Conservation (phyloP, 768 basidiomycete genomes). For the Amanita subjunquillea region DNA sequence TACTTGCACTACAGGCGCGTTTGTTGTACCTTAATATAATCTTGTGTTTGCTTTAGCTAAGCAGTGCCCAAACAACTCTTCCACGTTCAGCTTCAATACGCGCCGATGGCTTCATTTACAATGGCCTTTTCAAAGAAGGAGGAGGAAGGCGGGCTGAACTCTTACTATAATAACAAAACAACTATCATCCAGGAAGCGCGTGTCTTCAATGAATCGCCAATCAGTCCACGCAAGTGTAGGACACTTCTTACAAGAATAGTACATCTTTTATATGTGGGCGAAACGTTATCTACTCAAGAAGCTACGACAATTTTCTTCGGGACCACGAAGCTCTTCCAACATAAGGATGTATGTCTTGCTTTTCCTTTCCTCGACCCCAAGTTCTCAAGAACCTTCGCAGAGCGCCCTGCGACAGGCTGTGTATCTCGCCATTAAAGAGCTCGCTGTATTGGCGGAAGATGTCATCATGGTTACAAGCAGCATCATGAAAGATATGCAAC, state of each 20-base stretch:
- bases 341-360: conserved; percentile 81
- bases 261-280: conserved; percentile 92
- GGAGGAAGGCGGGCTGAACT: conserved; percentile 87
- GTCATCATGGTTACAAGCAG: conserved; percentile 99
- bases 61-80: neutral
- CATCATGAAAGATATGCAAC: conserved; percentile 99
- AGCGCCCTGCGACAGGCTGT: conserved; percentile 95
- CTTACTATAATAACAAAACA: conserved; percentile 94
- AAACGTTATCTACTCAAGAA: conserved; percentile 90
- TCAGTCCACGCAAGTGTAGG: conserved; percentile 95
- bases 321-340: conserved; percentile 96
- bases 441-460: conserved; percentile 92
- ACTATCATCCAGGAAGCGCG: conserved; percentile 98
- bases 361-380: neutral
- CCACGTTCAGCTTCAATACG: neutral
- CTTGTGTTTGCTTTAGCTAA: neutral
- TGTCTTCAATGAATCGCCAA: conserved; percentile 98
- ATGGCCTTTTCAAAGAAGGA: conserved; percentile 92
- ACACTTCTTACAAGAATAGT: conserved; percentile 94
- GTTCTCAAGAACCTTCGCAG: conserved; percentile 28
- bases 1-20: conserved; percentile 4
- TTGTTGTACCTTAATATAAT: neutral
- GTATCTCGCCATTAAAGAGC: conserved; percentile 97
- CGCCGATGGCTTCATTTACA: conserved; percentile 38
- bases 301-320: conserved; percentile 98